A percentile compares a stretch with the other conserved stretches of the same genome.
phyloP scores from a whole-genome alignment of 129 eudicot species.

The Flaveria linearis region DNA sequence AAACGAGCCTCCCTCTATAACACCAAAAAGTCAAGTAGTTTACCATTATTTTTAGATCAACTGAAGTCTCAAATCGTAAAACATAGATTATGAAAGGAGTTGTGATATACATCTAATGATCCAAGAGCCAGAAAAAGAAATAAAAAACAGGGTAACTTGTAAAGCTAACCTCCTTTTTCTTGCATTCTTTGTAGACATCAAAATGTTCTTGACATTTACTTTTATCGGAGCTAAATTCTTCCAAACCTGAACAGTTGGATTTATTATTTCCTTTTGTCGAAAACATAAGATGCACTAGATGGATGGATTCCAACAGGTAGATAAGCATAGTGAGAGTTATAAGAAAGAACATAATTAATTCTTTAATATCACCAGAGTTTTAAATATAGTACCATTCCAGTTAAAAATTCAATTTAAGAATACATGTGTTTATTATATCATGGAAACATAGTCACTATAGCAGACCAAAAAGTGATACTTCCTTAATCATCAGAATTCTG shows the following conservation, averaged over 20 bases:
- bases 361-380: not conserved
- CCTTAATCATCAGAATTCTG: not conserved
- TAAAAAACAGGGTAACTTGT: not conserved
- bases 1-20: conserved; percentile 96
- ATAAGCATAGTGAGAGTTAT: not conserved
- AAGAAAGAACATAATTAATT: not conserved
- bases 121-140: not conserved
- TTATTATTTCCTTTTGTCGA: not conserved
- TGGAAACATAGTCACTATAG: not conserved
- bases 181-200: conserved; percentile 94
- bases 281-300: not conserved
- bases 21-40: not conserved
- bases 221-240: conserved; percentile 66
- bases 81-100: not conserved
- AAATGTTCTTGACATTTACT: conserved; percentile 93
- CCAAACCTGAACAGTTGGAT: conserved; percentile 40
- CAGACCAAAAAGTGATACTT: not conserved
- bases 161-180: conserved; percentile 73
- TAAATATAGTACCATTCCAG: not conserved
- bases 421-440: not conserved
- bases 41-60: not conserved
- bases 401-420: not conserved
- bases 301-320: conserved; percentile 17
- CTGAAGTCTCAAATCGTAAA: not conserved
- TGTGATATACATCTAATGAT: not conserved